Evolutionary conservation across 2,329 filamentous ascomycete species (phyloP), one percentile per base, ranked within the genome.

Genomic region (Aspergillus hiratsukae): DNA sequence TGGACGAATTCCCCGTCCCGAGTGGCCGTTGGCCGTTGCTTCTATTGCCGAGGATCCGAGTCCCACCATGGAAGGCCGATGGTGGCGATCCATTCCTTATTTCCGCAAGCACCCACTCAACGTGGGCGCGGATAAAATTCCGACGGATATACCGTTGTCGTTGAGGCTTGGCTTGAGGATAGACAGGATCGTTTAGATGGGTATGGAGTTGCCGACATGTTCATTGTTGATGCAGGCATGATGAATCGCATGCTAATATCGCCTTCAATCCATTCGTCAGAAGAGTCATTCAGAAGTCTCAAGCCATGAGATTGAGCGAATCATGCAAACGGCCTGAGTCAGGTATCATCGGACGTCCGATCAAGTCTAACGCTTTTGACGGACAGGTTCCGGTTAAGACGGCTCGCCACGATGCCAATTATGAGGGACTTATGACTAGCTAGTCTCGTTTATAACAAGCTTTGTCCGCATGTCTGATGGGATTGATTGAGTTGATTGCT

Each of bases 321-420:
- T 14, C 28, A 35, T 14, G 11, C 11, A 17, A 35, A 37, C 14
- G 31, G 5, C 31, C 4, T 5, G 14, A 41, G 37, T 58, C 41
- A 50, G 49, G 31, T 37, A 37, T 29, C 35, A 46, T 51, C 52
- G 40, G 51, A 57, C 55, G 21, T 57, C 57, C 57, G 57, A 57
- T 43, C 19, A 19, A 17, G 25, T 31, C 17, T 17, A 41, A 21
- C 35, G 51, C 49, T 51, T 58, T 52, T 53, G 52, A 52, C 56
- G 51, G 23, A 43, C 48, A 51, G 31, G 31, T 51, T 25, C 56
- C 68, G 68, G 68, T 54, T 71, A 68, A 61, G 40, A 64, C 68
- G 68, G 68, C 65, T 66, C 41, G 35, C 41, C 29, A 21, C 23
- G 37, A 51, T 11, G n/a, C 19, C 14, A 40, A 14, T 43, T 25